Base-by-base conservation (phyloP, 805 yeast genomes). In the Metschnikowia henanensis region DNA sequence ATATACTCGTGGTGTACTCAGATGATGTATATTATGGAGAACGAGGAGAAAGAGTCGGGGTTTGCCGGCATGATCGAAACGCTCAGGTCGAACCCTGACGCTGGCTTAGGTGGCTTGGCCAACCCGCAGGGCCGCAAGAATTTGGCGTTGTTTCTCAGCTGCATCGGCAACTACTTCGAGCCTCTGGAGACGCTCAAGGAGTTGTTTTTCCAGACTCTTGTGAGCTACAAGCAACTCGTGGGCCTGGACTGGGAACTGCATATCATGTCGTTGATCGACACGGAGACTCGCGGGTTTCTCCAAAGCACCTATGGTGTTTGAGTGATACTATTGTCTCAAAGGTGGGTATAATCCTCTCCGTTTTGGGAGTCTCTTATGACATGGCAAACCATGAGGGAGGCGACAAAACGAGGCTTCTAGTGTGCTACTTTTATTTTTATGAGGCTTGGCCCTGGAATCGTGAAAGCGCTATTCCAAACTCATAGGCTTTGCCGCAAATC, bases 11-110 rank as follows among this genome's bases (percentile, higher is more conserved):
- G 97, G 97, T 79, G 90, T 51, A 67, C 77, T 21, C 79, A 77
- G 33, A 81, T 88, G 73, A 62, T 76, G 54, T 77, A 77, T 49
- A 70, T 89, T 42, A 83, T 80, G 33, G 94, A 87, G 52, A 83
- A 90, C 45, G 86, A 83, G 41, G 99, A 94, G 62, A 94, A 94
- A 65, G 95, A 87, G 50, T 76, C 90, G 9, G 84, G 95, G 2
- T 88, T 86, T 60, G 75, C 75, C 53, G 99, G 99, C 3, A 85
- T 94, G 81, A 75, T 90, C 59, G 78, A 77, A 43, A 76, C 82
- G 23, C 70, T 92, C 15, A 72, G 74, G 29, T 60, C 65, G n/a
- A 83, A 84, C 56, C 96, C 96, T 2, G 73, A 76, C 26, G 60
- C 58, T 23, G 85, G 82, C 0, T 66, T 87, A 35, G 75, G 79